These are phyloP conservation scores for Dioszegia crocea DNA, from an alignment of 768 basidiomycete genomes.

Conservation along the genomic window DNA sequence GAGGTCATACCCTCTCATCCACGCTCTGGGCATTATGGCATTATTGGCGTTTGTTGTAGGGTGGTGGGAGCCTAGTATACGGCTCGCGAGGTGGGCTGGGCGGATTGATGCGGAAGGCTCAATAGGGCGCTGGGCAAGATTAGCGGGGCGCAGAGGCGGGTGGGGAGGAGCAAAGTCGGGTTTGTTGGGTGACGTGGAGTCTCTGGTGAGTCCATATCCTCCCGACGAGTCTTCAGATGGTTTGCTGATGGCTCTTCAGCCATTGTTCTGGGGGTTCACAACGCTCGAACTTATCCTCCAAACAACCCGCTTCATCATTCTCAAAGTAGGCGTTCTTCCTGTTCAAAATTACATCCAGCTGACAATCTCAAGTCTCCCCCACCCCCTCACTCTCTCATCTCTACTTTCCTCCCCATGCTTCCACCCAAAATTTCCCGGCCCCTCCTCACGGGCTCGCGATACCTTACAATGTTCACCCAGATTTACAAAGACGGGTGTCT, in stretches of 20 bases:
- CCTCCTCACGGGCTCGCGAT: conserved; percentile 44
- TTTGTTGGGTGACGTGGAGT: conserved; percentile 21
- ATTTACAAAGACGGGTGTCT: conserved; percentile 46
- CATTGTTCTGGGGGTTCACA: conserved; percentile 50
- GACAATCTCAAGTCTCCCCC: conserved; percentile 39
- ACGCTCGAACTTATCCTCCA: conserved; percentile 49
- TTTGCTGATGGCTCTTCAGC: conserved; percentile 23
- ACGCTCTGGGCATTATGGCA: conserved; percentile 33
- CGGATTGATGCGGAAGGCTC: conserved; percentile 11
- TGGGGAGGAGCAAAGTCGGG: conserved; percentile 3
- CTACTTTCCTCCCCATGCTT: conserved; percentile 48
- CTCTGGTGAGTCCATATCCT: conserved; percentile 35
- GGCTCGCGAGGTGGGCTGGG: conserved; percentile 15
- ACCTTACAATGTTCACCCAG: conserved; percentile 42
- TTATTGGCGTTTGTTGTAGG: conserved; percentile 35
- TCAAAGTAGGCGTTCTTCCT: conserved; percentile 44
- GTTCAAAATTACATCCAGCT: too few relatives aligned
- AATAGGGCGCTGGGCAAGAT: conserved; percentile 7
- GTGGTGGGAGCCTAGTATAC: conserved; percentile 48
- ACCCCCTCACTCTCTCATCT: conserved; percentile 44
- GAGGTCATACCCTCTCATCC: conserved; percentile 40
- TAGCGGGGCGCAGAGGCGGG: conserved; percentile 6
- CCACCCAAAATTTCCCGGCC: conserved; percentile 43
- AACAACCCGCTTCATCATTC: conserved; percentile 46
- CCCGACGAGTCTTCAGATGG: too few relatives aligned